Conservation (phyloP, 139 green algal genomes). For the Chlamydomonas sp. region DNA sequence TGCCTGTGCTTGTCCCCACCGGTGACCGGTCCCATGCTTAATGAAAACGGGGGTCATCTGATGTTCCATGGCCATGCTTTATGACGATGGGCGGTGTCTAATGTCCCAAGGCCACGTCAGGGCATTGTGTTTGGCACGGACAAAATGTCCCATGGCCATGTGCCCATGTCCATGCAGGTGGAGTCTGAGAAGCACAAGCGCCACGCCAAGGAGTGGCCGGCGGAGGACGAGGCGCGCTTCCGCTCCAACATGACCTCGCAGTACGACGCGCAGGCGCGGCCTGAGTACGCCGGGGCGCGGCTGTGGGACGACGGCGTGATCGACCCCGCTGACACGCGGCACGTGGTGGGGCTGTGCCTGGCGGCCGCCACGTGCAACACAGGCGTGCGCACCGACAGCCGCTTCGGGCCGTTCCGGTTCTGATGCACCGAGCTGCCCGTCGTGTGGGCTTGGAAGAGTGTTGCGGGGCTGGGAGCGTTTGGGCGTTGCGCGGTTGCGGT, state of each 20-base stretch:
- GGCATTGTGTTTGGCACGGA: too few species aligned
- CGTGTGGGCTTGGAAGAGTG: too few species aligned
- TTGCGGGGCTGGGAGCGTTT: too few species aligned
- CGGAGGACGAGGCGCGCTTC: conserved; percentile 82
- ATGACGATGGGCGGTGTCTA: too few species aligned
- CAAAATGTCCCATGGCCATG: too few species aligned
- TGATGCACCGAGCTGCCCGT: not conserved
- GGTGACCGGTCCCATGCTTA: too few species aligned
- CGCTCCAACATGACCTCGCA: conserved; percentile 63
- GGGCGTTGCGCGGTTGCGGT: too few species aligned
- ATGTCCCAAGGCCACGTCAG: too few species aligned
- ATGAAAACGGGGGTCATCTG: too few species aligned
- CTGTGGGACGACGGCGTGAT: conserved; percentile 97
- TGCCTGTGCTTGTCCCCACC: too few species aligned
- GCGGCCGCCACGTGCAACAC: conserved; percentile 62
- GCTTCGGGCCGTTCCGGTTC: conserved; percentile 30
- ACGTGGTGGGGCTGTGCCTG: conserved; percentile 81
- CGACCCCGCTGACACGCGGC: conserved; percentile 84
- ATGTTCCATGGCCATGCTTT: too few species aligned
- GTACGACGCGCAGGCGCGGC: conserved; percentile 85
- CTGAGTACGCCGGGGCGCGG: conserved; percentile 81
- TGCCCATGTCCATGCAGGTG: conserved; percentile 56
- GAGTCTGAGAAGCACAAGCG: conserved; percentile 83
- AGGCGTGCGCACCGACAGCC: not conserved
- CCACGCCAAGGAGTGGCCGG: conserved; percentile 65